These are phyloP conservation scores for Gnetum montanum DNA, from an alignment of 75 land plant genomes.

Conservation along the genomic window DNA sequence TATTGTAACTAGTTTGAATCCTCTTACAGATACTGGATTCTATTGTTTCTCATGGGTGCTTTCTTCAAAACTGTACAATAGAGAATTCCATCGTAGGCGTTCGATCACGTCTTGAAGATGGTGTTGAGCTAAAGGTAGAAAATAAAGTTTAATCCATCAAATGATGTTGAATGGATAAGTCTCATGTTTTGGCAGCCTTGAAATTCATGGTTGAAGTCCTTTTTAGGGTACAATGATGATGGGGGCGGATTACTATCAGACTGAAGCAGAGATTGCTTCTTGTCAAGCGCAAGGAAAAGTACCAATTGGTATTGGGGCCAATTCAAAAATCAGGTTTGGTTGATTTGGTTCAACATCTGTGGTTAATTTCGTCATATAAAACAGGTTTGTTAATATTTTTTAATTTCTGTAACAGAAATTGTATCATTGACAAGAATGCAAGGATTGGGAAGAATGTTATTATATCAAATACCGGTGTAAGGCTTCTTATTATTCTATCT, in stretches of 20 bases:
- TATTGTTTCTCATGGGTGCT: conserved; percentile 49
- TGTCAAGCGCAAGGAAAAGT: conserved; percentile 66
- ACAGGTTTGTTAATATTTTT: neutral
- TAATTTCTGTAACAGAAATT: conserved; percentile 13
- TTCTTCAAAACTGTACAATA: conserved; percentile 26
- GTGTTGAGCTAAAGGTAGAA: conserved; percentile 26
- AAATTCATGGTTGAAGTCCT: no score
- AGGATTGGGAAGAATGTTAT: conserved; percentile 34
- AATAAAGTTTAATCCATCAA: no score
- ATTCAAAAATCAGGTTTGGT: conserved; percentile 67
- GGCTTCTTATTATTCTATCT: neutral
- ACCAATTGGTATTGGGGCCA: conserved; percentile 75
- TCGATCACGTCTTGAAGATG: conserved; percentile 34
- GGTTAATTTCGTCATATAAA: neutral
- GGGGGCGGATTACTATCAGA: conserved; percentile 86
- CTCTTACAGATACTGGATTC: conserved; percentile 28
- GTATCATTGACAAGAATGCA: conserved; percentile 45
- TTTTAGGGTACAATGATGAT: conserved; percentile 82
- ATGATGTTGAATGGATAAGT: no score
- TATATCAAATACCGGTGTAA: conserved; percentile 29
- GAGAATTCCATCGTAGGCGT: conserved; percentile 42
- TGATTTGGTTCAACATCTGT: neutral
- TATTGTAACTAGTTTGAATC: neutral
- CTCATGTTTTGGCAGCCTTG: no score
- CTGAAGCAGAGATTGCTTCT: conserved; percentile 65